Percentiles rank a stretch among this genome's conserved stretches.
phyloP scores from a whole-genome alignment of 768 basidiomycete genomes.

The Russula ochroleuca region DNA sequence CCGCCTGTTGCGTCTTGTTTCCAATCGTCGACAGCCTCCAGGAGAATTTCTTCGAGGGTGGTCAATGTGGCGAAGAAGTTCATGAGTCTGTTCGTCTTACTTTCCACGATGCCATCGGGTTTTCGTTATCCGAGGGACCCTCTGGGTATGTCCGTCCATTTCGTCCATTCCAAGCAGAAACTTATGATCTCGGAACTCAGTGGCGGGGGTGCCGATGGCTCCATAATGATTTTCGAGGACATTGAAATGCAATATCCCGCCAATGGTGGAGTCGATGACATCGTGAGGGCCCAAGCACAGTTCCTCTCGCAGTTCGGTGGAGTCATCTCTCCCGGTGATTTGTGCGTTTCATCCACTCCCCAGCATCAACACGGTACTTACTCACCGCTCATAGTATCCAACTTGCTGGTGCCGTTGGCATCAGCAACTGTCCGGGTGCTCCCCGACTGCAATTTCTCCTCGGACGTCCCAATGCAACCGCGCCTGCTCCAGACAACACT shows the following conservation, averaged over 20 bases:
- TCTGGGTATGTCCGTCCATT: conserved; percentile 20
- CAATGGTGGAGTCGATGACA: conserved; percentile 42
- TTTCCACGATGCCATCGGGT: conserved; percentile 32
- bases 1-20: conserved; percentile 35
- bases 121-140: conserved; percentile 20
- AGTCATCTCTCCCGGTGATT: conserved; percentile 41
- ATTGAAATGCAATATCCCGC: conserved; percentile 43
- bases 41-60: conserved; percentile 32
- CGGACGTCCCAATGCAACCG: conserved; percentile 36
- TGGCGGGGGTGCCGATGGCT: conserved; percentile 44
- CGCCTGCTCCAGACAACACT: conserved; percentile 33
- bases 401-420: conserved; percentile 37
- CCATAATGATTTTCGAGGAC: conserved; percentile 43
- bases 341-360: conserved; percentile 35
- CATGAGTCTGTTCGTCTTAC: conserved; percentile 32
- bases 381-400: conserved; percentile 31
- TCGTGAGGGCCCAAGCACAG: conserved; percentile 37
- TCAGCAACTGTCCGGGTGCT: conserved; percentile 40
- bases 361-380: not conserved
- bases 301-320: conserved; percentile 37
- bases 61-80: conserved; percentile 34
- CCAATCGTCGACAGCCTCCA: conserved; percentile 35
- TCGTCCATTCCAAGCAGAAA: not conserved
- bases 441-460: conserved; percentile 39
- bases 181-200: conserved; percentile 13